phyloP scores from a whole-genome alignment of 1,139 yeast species.

The Citeromyces siamensis region DNA sequence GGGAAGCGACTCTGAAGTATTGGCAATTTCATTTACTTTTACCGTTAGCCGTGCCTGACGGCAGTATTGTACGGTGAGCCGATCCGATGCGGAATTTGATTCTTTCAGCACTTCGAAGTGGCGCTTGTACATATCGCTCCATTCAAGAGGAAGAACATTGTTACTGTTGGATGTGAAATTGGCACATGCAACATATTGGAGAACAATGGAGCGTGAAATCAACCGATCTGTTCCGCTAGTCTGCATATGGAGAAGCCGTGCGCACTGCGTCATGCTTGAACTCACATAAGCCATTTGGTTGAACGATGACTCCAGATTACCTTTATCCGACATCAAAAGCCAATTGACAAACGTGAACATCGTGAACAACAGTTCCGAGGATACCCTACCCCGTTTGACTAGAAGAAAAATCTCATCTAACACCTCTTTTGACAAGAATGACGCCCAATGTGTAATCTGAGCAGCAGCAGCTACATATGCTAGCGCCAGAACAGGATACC shows the following conservation, averaged over 20 bases:
- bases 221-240: background rate
- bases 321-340: background rate
- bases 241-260: background rate
- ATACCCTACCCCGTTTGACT: background rate
- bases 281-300: conserved; percentile 1
- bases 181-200: background rate
- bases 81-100: background rate
- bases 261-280: background rate
- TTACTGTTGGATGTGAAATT: background rate
- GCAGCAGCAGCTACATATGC: background rate
- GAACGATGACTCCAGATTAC: background rate
- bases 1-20: background rate
- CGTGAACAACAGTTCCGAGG: background rate
- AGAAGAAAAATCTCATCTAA: background rate
- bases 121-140: background rate
- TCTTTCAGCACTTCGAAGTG: background rate
- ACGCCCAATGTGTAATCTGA: background rate
- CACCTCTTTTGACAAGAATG: background rate
- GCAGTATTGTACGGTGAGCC: background rate
- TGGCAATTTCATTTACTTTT: background rate
- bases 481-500: background rate
- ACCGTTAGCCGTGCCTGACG: background rate
- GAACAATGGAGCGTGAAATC: background rate
- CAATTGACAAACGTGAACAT: background rate
- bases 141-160: background rate